Base-by-base conservation (phyloP, 2,329 filamentous ascomycete genomes). In the Pseudogymnoascus pannorum region DNA sequence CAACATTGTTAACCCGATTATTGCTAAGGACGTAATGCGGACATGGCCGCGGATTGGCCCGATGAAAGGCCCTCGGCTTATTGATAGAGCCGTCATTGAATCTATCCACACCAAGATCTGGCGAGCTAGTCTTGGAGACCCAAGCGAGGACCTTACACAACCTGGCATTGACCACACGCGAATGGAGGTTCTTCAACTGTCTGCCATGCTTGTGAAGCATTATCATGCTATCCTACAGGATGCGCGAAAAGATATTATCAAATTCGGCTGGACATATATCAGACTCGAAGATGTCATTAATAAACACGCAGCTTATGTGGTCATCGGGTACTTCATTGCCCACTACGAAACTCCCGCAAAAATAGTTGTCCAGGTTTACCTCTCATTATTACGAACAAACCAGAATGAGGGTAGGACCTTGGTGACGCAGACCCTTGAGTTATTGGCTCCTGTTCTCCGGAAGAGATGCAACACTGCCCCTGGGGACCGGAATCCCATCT, bases 261-360 rank as follows among this genome's bases (percentile, higher is more conserved):
- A 97, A 75, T 99, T 97, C 74, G 92, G 92, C 2, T 99, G 94
- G 94, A 96, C 92, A 16, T 97, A 96, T 72, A 99, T 99, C 69
- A 86, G 91, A 22, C 83, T 99, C n/a, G 95, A 99, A 71, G 94
- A 99, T 73, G 90, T 96, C 62, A 96, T 99, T 78, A 99, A 97
- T 79, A 99, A 99, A 74, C 94, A 97, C 73, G 94, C 93, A 0
- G 92, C 94, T 2, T 99, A 99, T 69, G 93, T 97, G 4, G 86
- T 99, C 5, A 95, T 99, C 64, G 92, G 91, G 2, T 99, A 97
- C 75, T 99, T 99, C 77, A 97, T 99, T 68, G 91, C 91, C 0
- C 89, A 95, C 66, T 99, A 96, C 71, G 95, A 99, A 68, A 97
- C 94, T 0, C 95, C 94, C 0, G 83, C 90, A 11, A 99, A 97